A percentile compares a stretch with the other conserved stretches of the same genome.
phyloP scores from a whole-genome alignment of 83 land plant species.

The Picea abies region DNA sequence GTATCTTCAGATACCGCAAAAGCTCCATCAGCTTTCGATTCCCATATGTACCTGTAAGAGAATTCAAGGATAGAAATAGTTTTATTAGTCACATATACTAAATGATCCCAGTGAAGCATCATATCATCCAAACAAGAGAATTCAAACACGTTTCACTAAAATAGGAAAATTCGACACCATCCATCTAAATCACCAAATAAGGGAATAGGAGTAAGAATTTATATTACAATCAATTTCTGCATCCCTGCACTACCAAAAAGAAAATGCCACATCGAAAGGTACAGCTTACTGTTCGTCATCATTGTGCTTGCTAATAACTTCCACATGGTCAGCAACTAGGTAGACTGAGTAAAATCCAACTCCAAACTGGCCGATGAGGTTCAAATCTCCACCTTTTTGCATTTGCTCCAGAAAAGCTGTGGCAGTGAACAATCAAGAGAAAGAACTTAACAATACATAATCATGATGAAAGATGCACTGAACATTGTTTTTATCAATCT shows the following conservation, averaged over 20 bases:
- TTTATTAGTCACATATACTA: not conserved
- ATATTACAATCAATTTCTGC: not conserved
- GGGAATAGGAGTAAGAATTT: not conserved
- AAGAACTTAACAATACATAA: conserved; percentile 6
- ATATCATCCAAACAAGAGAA: not conserved
- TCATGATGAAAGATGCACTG: conserved; percentile 1
- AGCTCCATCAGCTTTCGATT: conserved; percentile 97
- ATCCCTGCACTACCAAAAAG: not conserved
- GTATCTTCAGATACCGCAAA: conserved; percentile 94
- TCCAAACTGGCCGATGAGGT: conserved; percentile 98
- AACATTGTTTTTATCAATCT: not conserved
- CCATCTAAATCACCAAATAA: not conserved
- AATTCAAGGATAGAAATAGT: not conserved
- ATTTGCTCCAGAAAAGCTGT: conserved; percentile 97
- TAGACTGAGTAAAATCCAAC: conserved; percentile 99
- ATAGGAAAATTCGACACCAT: not conserved
- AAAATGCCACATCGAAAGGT: not conserved
- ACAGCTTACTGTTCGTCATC: conserved; percentile 94
- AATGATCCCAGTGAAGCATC: not conserved
- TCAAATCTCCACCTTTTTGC: conserved; percentile 92
- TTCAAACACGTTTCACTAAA: not conserved
- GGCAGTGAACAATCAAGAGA: not conserved
- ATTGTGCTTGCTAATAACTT: conserved; percentile 98
- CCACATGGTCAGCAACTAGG: conserved; percentile 96
- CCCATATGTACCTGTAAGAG: conserved; percentile 88